Evolutionary conservation across 2,329 filamentous ascomycete species (phyloP).

Genomic region (Xylariaceae sp.): DNA sequence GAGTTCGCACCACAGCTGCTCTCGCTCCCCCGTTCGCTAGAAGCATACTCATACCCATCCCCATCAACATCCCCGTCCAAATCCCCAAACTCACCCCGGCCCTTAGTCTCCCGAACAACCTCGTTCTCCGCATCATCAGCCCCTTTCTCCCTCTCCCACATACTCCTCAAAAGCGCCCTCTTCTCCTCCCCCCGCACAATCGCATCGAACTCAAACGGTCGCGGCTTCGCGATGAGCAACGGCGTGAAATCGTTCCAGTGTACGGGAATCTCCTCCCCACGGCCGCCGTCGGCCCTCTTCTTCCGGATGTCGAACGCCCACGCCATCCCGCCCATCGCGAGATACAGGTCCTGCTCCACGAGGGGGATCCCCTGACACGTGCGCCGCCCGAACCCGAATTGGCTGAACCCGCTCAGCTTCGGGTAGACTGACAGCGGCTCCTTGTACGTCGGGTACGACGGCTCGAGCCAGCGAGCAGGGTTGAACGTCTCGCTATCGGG

Average conservation of each 20-base stretch:
- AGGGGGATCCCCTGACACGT: conserved; percentile 43
- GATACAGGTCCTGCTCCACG: conserved; percentile 40
- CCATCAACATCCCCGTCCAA: background rate
- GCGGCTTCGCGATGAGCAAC: conserved; percentile 43
- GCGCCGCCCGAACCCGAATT: conserved; percentile 53
- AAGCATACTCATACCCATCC: background rate
- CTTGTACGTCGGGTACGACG: conserved; percentile 38
- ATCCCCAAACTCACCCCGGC: background rate
- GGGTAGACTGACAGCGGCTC: conserved; percentile 38
- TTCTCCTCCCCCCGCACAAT: conserved; percentile 29
- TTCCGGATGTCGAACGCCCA: conserved; percentile 36
- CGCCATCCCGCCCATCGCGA: conserved; percentile 38
- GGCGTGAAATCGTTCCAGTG: conserved; percentile 45
- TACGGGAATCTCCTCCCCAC: conserved; percentile 34
- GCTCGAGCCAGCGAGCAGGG: conserved; percentile 38
- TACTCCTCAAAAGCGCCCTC: conserved; percentile 27
- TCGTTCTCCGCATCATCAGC: conserved; percentile 31
- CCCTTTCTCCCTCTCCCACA: conserved; percentile 37
- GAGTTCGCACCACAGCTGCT: conserved; percentile 12
- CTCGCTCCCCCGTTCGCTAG: conserved; percentile 21
- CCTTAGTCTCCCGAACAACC: conserved; percentile 14
- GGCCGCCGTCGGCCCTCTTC: conserved; percentile 26
- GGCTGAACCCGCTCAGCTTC: conserved; percentile 39
- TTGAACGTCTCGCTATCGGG: conserved; percentile 39
- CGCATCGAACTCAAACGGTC: conserved; percentile 38